Evolutionary conservation across 352 stramenopile species (phyloP).

Genomic region (Globisporangium sylvaticum): DNA sequence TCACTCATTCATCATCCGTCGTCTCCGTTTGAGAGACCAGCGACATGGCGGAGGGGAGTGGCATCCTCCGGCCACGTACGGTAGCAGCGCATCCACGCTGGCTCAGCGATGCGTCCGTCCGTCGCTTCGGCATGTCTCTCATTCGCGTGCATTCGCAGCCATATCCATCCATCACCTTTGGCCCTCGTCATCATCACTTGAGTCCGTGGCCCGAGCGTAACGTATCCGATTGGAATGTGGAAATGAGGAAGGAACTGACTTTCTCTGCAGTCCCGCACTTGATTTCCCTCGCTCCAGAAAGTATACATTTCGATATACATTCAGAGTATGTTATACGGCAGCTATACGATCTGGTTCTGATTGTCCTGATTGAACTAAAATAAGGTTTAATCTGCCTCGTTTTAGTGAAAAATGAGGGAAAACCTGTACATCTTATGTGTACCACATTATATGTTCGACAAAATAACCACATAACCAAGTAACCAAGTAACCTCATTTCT

Average conservation of each 20-base stretch:
- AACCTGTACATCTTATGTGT: too few species aligned
- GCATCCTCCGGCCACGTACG: neutral
- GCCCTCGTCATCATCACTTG: neutral
- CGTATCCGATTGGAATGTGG: neutral
- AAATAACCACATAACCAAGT: too few species aligned
- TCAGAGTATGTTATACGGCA: too few species aligned
- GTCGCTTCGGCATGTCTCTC: constrained; percentile 1
- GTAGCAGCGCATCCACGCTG: neutral
- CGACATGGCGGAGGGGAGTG: constrained; percentile 4
- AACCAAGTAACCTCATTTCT: neutral
- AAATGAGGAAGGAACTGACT: neutral
- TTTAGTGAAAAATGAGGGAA: too few species aligned
- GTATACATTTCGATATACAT: neutral
- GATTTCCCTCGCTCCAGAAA: neutral
- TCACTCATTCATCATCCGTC: neutral
- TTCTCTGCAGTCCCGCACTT: neutral
- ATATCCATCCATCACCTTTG: constrained; percentile 4
- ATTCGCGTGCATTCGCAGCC: neutral
- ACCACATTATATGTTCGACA: too few species aligned
- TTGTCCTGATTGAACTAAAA: too few species aligned
- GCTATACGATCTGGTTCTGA: too few species aligned
- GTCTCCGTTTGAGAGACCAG: neutral
- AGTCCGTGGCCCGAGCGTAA: neutral
- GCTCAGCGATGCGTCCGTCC: neutral
- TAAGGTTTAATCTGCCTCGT: too few species aligned